Percentiles rank a stretch among this genome's conserved stretches.
phyloP scores from a whole-genome alignment of 768 basidiomycete genomes.

The Phaeolepiota aurea region DNA sequence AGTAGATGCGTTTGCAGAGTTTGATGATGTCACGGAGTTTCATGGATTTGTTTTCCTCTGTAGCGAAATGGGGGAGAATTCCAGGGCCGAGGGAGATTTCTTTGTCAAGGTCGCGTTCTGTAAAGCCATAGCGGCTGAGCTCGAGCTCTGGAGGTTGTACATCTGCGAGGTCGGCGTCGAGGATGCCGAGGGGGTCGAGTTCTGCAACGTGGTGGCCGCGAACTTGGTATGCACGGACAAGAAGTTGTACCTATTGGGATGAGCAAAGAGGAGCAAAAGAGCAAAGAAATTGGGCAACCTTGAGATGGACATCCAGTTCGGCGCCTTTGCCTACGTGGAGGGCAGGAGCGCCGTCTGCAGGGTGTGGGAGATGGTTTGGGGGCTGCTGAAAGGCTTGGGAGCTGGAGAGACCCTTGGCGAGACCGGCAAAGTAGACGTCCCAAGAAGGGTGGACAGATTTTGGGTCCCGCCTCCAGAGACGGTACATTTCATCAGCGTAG shows the following conservation, averaged over 20 bases:
- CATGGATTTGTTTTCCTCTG: constrained; percentile 81
- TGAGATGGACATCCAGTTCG: constrained; percentile 89
- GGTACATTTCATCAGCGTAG: constrained; percentile 97
- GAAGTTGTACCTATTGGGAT: constrained; percentile 83
- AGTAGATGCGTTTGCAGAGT: constrained; percentile 87
- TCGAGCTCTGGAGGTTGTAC: constrained; percentile 83
- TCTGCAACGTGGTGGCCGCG: constrained; percentile 96
- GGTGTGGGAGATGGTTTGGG: constrained; percentile 58
- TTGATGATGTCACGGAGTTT: constrained; percentile 87
- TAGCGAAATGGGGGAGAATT: constrained; percentile 92
- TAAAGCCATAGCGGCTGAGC: constrained; percentile 91
- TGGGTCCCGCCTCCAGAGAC: constrained; percentile 84
- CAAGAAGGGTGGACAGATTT: constrained; percentile 90
- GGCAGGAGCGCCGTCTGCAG: constrained; percentile 75
- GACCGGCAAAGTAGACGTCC: constrained; percentile 88
- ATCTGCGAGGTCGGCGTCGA: constrained; percentile 79
- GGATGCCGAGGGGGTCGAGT: constrained; percentile 91
- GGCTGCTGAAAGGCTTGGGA: constrained; percentile 80
- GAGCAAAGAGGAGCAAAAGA: constrained; percentile 3
- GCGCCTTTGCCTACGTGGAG: constrained; percentile 61
- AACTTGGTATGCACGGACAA: constrained; percentile 98
- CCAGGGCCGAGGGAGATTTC: constrained; percentile 93
- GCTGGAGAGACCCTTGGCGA: constrained; percentile 81
- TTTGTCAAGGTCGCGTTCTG: constrained; percentile 89
- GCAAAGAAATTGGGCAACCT: constrained; percentile 46